Evolutionary conservation across 2,329 filamentous ascomycete species (phyloP).

Genomic region (Arthrobotrys conoides): DNA sequence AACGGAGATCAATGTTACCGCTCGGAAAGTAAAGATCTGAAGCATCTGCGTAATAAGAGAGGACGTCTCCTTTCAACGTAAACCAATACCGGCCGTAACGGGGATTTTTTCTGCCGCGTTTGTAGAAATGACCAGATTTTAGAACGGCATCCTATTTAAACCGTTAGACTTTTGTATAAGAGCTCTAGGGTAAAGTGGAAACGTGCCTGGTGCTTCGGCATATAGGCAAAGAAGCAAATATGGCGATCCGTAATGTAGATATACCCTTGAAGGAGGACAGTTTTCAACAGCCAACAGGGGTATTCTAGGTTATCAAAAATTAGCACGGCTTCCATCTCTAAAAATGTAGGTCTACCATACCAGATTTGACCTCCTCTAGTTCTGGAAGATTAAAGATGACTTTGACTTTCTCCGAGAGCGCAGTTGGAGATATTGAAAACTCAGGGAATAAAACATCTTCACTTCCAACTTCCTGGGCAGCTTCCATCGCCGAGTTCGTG

Average conservation of each 20-base stretch:
- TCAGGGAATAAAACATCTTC: slow-evolving; percentile 60
- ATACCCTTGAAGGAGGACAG: slow-evolving; percentile 90
- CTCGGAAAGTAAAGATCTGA: slow-evolving; percentile 91
- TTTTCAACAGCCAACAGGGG: slow-evolving; percentile 92
- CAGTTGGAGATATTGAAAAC: slow-evolving; percentile 54
- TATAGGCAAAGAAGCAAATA: slow-evolving; percentile 96
- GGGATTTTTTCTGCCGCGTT: slow-evolving; percentile 88
- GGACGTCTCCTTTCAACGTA: slow-evolving; percentile 87
- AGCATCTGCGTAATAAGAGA: slow-evolving; percentile 88
- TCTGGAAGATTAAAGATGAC: slow-evolving; percentile 88
- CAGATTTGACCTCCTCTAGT: slow-evolving; percentile 86
- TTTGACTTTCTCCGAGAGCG: slow-evolving; percentile 79
- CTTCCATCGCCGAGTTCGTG: slow-evolving; percentile 61
- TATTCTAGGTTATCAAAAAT: slow-evolving; percentile 75
- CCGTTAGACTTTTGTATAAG: slow-evolving; percentile 15
- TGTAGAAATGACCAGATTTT: slow-evolving; percentile 90
- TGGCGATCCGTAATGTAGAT: slow-evolving; percentile 95
- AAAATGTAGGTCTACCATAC: slow-evolving; percentile 67
- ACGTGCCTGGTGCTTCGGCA: slow-evolving; percentile 89
- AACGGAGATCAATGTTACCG: slow-evolving; percentile 91
- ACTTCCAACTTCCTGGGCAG: slow-evolving; percentile 63
- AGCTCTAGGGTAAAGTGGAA: neutral
- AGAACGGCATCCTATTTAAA: slow-evolving; percentile 76
- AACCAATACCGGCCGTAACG: slow-evolving; percentile 95
- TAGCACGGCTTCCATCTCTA: neutral